phyloP scores from a whole-genome alignment of 495 filamentous ascomycete genomes.

The Staphylotrichum tortipilum region DNA sequence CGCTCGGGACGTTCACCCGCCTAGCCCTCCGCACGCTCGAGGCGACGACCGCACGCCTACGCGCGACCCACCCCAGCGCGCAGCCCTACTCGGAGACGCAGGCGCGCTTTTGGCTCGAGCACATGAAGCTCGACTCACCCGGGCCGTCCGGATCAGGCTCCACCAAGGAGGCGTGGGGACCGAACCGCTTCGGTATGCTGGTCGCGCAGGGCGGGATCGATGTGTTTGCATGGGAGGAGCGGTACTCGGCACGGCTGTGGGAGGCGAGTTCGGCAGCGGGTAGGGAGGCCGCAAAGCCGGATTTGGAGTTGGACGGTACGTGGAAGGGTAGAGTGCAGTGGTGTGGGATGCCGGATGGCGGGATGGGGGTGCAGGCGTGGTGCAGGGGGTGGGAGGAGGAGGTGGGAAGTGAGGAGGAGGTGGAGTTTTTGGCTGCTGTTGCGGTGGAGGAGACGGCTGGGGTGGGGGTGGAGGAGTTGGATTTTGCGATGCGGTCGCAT shows the following conservation, averaged over 20 bases:
- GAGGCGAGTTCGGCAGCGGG: neutral
- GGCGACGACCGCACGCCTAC: neutral
- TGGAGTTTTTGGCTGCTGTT: conserved; percentile 3
- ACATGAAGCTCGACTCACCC: conserved; percentile 1
- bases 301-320: neutral
- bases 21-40: neutral
- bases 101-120: conserved; percentile 5
- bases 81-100: conserved; percentile 1
- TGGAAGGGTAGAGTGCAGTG: too few species aligned
- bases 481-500: neutral
- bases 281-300: conserved; percentile 1
- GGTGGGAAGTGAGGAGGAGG: conserved; percentile 1
- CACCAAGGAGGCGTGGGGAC: conserved; percentile 2
- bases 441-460: conserved; percentile 4
- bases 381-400: too few species aligned
- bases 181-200: conserved; percentile 1
- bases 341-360: too few species aligned
- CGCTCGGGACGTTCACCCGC: neutral
- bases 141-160: neutral
- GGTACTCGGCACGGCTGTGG: conserved; percentile 3
- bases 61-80: neutral
- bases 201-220: conserved; percentile 1
- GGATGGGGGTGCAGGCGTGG: too few species aligned
- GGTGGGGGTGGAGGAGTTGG: neutral
- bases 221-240: conserved; percentile 2